A percentile compares a stretch with the other conserved stretches of the same genome.
Conservation (phyloP, 2,329 filamentous ascomycete genomes). For the Claviceps spartinae region DNA sequence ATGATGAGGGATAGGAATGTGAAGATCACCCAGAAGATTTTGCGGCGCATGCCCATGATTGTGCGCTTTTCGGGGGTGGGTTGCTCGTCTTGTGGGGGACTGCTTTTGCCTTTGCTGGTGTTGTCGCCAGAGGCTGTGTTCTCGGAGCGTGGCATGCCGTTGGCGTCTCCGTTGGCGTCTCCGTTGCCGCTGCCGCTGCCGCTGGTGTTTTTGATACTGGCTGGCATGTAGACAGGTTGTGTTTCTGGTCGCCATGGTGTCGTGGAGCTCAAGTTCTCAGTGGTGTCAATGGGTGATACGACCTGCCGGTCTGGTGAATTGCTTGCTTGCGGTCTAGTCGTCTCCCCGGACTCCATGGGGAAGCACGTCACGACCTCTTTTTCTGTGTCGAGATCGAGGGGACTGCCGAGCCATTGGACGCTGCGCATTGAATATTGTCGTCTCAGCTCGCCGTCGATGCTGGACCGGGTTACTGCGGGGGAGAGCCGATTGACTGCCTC, state of each 20-base stretch:
- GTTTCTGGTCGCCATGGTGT: background rate
- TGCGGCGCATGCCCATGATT: slow-evolving; percentile 1
- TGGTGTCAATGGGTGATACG: background rate
- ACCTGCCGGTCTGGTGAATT: background rate
- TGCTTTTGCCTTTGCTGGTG: background rate
- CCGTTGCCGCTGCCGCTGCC: background rate
- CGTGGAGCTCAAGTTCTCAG: too few relatives aligned
- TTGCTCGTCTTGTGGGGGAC: background rate
- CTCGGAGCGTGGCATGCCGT: background rate
- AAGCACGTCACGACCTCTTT: background rate
- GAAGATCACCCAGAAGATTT: background rate
- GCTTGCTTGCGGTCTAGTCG: background rate
- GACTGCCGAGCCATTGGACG: background rate
- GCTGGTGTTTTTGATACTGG: background rate
- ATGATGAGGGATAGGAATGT: background rate
- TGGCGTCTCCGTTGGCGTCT: too few relatives aligned
- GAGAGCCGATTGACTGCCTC: background rate
- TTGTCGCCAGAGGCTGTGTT: background rate
- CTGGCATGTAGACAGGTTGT: background rate
- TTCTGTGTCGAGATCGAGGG: background rate
- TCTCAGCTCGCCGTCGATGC: background rate
- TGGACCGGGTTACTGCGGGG: background rate
- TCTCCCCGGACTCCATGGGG: background rate
- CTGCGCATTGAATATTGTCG: background rate
- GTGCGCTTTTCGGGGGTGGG: background rate